Percentiles rank a stretch among this genome's conserved stretches.
Conservation (phyloP, 2,329 filamentous ascomycete species). For the Torrubiella hemipterigena region DNA sequence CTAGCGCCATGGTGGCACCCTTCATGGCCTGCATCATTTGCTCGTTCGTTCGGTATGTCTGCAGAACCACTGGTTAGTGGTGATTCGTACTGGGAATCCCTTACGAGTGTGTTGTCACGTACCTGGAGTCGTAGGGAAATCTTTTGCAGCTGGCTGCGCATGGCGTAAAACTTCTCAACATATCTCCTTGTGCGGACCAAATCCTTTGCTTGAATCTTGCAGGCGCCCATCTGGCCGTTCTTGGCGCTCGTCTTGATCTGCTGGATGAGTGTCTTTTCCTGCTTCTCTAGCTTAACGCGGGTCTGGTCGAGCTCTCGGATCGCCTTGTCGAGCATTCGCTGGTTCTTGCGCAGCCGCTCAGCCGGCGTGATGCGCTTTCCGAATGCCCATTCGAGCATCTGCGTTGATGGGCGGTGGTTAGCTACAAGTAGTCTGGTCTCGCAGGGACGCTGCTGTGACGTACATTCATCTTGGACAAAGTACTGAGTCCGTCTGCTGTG, state of each 20-base stretch:
- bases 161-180: conserved; percentile 96
- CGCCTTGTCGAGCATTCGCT: conserved; percentile 92
- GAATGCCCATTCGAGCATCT: conserved; percentile 98
- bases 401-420: conserved; percentile 11
- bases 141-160: conserved; percentile 93
- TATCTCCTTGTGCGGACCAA: conserved; percentile 86
- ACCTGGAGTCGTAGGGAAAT: conserved; percentile 93
- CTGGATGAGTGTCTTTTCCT: conserved; percentile 91
- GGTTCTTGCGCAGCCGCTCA: conserved; percentile 83
- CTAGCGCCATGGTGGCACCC: conserved; percentile 81
- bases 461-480: conserved; percentile 53
- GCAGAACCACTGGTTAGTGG: conserved; percentile 2
- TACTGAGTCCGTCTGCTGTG: no score
- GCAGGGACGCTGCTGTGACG: no score
- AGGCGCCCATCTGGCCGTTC: conserved; percentile 95
- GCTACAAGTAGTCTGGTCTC: no score
- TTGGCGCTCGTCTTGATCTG: conserved; percentile 99
- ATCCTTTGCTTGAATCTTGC: conserved; percentile 97
- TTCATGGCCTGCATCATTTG: conserved; percentile 99
- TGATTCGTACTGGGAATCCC: conserved; percentile 1
- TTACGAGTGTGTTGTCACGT: no score
- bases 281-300: conserved; percentile 89
- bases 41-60: conserved; percentile 97
- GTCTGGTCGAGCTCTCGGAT: conserved; percentile 94
- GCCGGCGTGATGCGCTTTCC: conserved; percentile 98